phyloP scores from a whole-genome alignment of 1,139 yeast species.

The Geotrichum carabidarum region DNA sequence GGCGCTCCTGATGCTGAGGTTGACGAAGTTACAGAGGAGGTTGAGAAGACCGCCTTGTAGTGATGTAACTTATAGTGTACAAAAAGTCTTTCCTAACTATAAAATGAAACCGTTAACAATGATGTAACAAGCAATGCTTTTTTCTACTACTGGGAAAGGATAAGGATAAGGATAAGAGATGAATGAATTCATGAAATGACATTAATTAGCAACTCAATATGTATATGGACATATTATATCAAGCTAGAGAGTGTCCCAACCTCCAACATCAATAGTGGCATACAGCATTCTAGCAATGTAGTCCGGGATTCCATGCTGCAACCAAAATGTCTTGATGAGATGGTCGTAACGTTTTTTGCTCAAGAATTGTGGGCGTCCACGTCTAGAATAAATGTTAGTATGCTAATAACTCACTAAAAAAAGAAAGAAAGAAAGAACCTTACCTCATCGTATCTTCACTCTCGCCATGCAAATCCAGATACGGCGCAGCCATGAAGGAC shows the following conservation, averaged over 20 bases:
- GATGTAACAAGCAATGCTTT: not conserved
- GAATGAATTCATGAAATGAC: no score
- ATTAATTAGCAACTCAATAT: no score
- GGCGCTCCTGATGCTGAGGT: constrained; percentile 26
- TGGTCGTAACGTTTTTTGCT: constrained; percentile 61
- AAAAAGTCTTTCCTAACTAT: not conserved
- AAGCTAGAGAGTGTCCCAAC: constrained; percentile 81
- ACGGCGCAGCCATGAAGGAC: constrained; percentile 80
- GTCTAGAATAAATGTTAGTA: constrained; percentile 38
- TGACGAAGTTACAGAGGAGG: constrained; percentile 31
- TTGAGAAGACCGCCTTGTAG: constrained; percentile 17
- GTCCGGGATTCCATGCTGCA: constrained; percentile 74
- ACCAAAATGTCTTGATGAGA: constrained; percentile 64
- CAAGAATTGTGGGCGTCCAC: constrained; percentile 67
- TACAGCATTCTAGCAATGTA: constrained; percentile 75
- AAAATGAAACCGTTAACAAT: not conserved
- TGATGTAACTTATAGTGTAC: not conserved
- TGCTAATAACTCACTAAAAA: constrained; percentile 12
- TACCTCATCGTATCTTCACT: constrained; percentile 57
- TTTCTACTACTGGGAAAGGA: no score
- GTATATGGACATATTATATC: not conserved
- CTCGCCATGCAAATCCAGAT: constrained; percentile 83
- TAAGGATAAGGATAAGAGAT: no score
- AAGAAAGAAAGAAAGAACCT: constrained; percentile 3
- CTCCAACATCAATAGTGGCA: constrained; percentile 77